A percentile compares a stretch with the other conserved stretches of the same genome.
Conservation (phyloP, 805 yeast genomes). For the Jamesozyma piceae region DNA sequence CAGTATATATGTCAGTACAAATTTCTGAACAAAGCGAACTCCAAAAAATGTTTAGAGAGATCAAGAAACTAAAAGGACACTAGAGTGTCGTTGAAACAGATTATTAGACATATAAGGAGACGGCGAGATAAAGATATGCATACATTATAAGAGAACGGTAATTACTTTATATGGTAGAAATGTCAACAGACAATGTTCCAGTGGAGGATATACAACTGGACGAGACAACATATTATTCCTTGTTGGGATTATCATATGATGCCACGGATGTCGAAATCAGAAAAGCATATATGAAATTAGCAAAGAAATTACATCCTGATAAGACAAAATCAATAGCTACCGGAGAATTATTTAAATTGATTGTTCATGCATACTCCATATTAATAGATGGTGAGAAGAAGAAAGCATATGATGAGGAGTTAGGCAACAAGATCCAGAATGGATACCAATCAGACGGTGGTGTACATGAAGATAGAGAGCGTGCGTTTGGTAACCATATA, state of each 20-base stretch:
- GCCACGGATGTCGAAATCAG: conserved; percentile 38
- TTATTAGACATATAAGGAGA: too few relatives aligned
- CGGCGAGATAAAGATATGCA: too few relatives aligned
- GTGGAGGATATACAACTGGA: conserved; percentile 14
- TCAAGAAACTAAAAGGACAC: too few relatives aligned
- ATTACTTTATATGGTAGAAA: too few relatives aligned
- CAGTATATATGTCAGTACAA: too few relatives aligned
- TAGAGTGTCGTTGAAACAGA: too few relatives aligned
- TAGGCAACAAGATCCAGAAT: conserved; percentile 14
- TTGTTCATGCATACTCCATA: conserved; percentile 27
- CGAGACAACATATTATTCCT: conserved; percentile 25
- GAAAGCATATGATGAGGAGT: conserved; percentile 14
- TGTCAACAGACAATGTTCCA: not conserved
- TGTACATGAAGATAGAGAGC: not conserved
- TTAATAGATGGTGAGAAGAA: conserved; percentile 20
- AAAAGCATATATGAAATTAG: conserved; percentile 70
- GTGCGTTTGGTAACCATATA: not conserved
- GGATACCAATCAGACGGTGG: conserved; percentile 8
- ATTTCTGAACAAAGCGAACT: too few relatives aligned
- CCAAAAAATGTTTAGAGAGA: too few relatives aligned
- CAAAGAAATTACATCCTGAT: conserved; percentile 71
- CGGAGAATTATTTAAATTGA: conserved; percentile 26
- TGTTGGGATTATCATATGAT: conserved; percentile 18
- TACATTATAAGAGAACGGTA: too few relatives aligned
- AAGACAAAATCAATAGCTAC: conserved; percentile 44